Evolutionary conservation across 129 eudicot genomes (phyloP).

Genomic region (Artemisia annua): DNA sequence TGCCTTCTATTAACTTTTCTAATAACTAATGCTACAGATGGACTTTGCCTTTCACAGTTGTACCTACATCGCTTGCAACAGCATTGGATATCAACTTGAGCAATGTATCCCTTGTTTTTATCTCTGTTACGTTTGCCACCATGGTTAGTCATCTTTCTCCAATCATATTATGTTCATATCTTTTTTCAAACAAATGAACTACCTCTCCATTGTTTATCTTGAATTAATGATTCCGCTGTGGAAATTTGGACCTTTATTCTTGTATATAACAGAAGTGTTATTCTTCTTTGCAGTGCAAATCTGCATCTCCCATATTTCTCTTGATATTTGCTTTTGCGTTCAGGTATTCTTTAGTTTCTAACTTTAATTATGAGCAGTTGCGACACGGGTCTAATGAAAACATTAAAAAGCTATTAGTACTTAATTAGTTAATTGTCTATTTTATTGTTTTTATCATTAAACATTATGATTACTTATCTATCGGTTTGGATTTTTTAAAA

Average conservation of each 20-base stretch:
- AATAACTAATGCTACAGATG: constrained; percentile 94
- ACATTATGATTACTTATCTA: not conserved
- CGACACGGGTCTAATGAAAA: no score
- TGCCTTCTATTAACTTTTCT: constrained; percentile 51
- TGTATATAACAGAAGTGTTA: no score
- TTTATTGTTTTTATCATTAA: not conserved
- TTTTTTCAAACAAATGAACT: constrained; percentile 8
- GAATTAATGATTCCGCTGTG: not conserved
- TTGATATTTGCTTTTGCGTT: constrained; percentile 94
- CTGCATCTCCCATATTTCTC: constrained; percentile 96
- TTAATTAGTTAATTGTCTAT: no score
- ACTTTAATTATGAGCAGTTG: no score
- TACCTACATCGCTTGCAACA: constrained; percentile 88
- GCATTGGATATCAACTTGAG: constrained; percentile 97
- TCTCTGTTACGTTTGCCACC: constrained; percentile 96
- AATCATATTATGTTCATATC: constrained; percentile 3
- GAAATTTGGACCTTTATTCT: no score
- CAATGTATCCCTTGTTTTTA: constrained; percentile 95
- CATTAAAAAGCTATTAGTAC: no score
- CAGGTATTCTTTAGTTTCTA: constrained; percentile 79
- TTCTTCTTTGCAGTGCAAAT: constrained; percentile 71
- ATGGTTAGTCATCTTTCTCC: constrained; percentile 66
- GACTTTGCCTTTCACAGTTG: constrained; percentile 96
- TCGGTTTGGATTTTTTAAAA: no score
- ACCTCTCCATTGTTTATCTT: not conserved